These are phyloP conservation scores for Fraxinus cuspidata DNA, from an alignment of 257 asterid genomes.

Conservation along the genomic window DNA sequence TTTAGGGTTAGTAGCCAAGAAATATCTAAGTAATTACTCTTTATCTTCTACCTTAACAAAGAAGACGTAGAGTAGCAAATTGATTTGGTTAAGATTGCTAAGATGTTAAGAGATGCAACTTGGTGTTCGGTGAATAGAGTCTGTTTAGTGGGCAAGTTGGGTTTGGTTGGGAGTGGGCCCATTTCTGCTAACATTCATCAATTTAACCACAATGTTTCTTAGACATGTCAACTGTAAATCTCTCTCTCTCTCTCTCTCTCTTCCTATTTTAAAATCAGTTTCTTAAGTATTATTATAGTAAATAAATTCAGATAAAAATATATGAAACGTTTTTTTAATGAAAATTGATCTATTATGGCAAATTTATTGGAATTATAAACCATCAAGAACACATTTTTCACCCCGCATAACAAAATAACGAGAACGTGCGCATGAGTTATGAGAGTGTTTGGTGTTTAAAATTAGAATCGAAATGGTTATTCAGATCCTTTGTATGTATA, in stretches of 20 bases:
- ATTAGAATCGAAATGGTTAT: too few relatives aligned
- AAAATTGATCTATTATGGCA: background rate
- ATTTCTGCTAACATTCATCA: background rate
- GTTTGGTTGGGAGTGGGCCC: background rate
- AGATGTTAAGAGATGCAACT: constrained; percentile 1
- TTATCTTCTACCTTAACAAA: background rate
- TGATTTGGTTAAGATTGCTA: background rate
- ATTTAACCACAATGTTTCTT: background rate
- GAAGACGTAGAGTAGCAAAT: background rate
- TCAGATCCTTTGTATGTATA: background rate
- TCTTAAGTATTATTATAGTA: background rate
- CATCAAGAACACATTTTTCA: background rate
- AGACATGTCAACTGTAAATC: background rate
- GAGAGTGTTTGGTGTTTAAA: background rate
- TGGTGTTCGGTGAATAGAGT: constrained; percentile 3
- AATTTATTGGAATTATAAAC: too few relatives aligned
- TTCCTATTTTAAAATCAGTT: too few relatives aligned
- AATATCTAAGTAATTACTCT: background rate
- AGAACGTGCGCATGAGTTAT: background rate
- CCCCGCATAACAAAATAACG: background rate
- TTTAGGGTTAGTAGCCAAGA: background rate
- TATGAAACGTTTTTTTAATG: background rate
- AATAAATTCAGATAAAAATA: background rate
- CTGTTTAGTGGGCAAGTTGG: constrained; percentile 11
- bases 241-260: too few relatives aligned